A percentile compares a stretch with the other conserved stretches of the same genome.
Conservation (phyloP, 441 rosid genomes). For the California macrophylla region DNA sequence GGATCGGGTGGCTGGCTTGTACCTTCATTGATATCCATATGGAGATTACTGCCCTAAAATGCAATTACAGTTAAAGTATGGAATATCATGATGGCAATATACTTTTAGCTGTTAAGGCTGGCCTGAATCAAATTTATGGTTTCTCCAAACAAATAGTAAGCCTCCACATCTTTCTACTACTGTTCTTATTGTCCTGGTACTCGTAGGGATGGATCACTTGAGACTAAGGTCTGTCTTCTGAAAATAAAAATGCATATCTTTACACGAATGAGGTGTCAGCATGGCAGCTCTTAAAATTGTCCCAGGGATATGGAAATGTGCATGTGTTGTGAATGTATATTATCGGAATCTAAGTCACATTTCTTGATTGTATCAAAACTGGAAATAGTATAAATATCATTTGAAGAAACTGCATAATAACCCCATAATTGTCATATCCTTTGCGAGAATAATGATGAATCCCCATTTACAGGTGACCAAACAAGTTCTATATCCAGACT, state of each 20-base stretch:
- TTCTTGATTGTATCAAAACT: background rate
- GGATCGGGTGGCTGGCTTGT: background rate
- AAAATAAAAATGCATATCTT: background rate
- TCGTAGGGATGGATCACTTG: background rate
- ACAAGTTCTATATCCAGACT: background rate
- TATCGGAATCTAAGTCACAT: background rate
- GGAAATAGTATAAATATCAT: background rate
- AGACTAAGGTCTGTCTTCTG: background rate
- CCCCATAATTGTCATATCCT: background rate
- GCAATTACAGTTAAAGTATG: background rate
- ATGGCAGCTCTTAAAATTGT: background rate
- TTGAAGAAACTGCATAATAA: background rate
- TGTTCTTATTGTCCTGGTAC: too few relatives aligned
- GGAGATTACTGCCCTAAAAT: background rate
- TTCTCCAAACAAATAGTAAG: too few relatives aligned
- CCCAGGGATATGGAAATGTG: background rate
- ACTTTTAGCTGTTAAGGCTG: background rate
- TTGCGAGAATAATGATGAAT: background rate
- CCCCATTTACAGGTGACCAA: background rate
- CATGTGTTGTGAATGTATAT: background rate
- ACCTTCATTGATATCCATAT: background rate
- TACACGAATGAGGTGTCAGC: background rate
- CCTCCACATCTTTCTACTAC: too few relatives aligned
- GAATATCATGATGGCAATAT: background rate
- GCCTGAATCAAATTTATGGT: background rate